Conservation (phyloP, 1,139 yeast genomes). For the Saccharomyces uvarum region DNA sequence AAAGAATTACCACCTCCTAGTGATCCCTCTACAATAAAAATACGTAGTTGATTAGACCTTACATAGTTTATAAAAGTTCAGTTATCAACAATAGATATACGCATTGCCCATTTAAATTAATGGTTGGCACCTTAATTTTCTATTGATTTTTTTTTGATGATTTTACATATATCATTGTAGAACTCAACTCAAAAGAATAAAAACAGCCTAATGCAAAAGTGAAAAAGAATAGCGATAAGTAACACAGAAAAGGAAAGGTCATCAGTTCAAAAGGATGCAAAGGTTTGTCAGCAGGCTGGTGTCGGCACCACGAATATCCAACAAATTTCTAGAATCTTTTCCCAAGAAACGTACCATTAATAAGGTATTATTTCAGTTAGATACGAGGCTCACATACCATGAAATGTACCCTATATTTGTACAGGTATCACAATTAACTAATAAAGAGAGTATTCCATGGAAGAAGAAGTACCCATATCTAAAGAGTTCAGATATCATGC, state of each 20-base stretch:
- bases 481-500: slow-evolving; percentile 47
- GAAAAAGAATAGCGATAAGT: not conserved
- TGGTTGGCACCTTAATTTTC: not conserved
- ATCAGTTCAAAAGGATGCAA: not conserved
- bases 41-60: slow-evolving; percentile 7
- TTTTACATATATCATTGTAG: not conserved
- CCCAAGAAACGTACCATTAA: slow-evolving; percentile 55
- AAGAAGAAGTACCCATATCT: slow-evolving; percentile 38
- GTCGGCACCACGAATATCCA: not conserved
- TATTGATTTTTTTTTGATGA: not conserved
- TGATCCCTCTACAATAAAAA: slow-evolving; percentile 40
- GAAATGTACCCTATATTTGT: slow-evolving; percentile 47
- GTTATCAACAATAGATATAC: not conserved
- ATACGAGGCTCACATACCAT: slow-evolving; percentile 46
- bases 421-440: not conserved
- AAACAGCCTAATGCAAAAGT: not conserved
- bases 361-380: slow-evolving; percentile 56
- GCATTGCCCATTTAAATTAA: not conserved
- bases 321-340: slow-evolving; percentile 41
- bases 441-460: not conserved
- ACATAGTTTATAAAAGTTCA: not conserved
- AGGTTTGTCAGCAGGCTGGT: not conserved
- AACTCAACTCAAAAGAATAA: not conserved
- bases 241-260: not conserved
- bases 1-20: slow-evolving; percentile 72